These are phyloP conservation scores for Kazachstania martiniae DNA, from an alignment of 805 yeast genomes.

Conservation along the genomic window DNA sequence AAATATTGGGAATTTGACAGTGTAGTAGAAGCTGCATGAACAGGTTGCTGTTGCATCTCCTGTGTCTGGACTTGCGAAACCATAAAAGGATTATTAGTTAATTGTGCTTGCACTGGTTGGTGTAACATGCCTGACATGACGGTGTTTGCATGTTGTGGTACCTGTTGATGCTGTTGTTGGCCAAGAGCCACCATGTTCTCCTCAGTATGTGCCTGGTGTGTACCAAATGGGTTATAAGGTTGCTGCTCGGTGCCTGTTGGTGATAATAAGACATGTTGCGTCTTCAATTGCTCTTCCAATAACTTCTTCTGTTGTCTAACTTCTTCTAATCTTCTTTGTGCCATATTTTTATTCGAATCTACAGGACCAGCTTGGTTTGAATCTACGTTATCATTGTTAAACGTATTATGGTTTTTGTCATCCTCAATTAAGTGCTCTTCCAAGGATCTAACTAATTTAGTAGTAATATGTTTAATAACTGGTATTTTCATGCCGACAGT, in stretches of 20 bases:
- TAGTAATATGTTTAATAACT: constrained; percentile 93
- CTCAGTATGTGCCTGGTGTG: too few relatives aligned
- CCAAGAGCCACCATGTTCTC: too few relatives aligned
- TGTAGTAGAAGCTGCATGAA: too few relatives aligned
- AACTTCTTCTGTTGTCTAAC: constrained; percentile 24
- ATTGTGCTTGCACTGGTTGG: too few relatives aligned
- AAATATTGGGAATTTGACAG: too few relatives aligned
- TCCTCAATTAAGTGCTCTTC: constrained; percentile 86
- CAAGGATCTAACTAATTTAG: constrained; percentile 75
- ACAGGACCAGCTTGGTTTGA: not conserved
- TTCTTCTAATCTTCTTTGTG: constrained; percentile 27
- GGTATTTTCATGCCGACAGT: constrained; percentile 88
- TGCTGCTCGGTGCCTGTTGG: constrained; percentile 2
- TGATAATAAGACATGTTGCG: constrained; percentile 9
- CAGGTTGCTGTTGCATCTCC: not conserved
- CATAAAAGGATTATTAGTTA: not conserved
- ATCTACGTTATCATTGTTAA: constrained; percentile 4
- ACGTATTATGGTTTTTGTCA: constrained; percentile 25
- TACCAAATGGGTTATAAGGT: constrained; percentile 2
- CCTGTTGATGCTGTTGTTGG: too few relatives aligned
- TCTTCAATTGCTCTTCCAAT: constrained; percentile 23
- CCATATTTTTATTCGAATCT: constrained; percentile 3
- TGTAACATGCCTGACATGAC: too few relatives aligned
- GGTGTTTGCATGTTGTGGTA: too few relatives aligned
- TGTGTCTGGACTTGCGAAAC: too few relatives aligned